Conservation (phyloP, 345 rosid genomes). For the Combretum micranthum region DNA sequence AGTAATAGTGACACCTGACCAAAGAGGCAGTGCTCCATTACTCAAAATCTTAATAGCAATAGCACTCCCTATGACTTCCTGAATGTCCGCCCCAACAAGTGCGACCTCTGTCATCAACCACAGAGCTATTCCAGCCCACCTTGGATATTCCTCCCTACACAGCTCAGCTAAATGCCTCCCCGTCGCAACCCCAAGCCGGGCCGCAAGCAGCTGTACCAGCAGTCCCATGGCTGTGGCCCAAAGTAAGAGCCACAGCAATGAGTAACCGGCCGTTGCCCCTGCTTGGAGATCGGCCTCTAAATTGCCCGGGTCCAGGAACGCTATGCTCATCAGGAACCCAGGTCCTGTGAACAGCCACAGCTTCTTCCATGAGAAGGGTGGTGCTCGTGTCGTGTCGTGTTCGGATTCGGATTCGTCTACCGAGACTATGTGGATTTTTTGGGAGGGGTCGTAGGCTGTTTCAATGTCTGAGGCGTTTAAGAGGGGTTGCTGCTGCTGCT, state of each 20-base stretch:
- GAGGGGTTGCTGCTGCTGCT: conserved; percentile 5
- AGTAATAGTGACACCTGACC: conserved; percentile 22
- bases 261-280: conserved; percentile 44
- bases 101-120: conserved; percentile 47
- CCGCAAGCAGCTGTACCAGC: conserved; percentile 41
- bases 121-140: conserved; percentile 31
- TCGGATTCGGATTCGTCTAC: conserved; percentile 11
- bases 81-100: conserved; percentile 40
- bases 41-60: conserved; percentile 24
- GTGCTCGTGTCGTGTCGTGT: conserved; percentile 1
- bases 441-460: conserved; percentile 29
- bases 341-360: conserved; percentile 46
- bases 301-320: conserved; percentile 45
- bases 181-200: conserved; percentile 38
- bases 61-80: conserved; percentile 47
- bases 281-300: conserved; percentile 46
- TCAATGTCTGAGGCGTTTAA: conserved; percentile 3
- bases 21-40: conserved; percentile 20
- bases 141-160: conserved; percentile 39
- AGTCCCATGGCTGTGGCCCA: conserved; percentile 48
- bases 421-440: conserved; percentile 32
- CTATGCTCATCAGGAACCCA: conserved; percentile 44
- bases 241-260: conserved; percentile 38
- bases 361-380: conserved; percentile 45
- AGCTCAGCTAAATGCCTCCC: conserved; percentile 42